phyloP scores from a whole-genome alignment of 805 yeast species.

The Ogataea salicorniae region DNA sequence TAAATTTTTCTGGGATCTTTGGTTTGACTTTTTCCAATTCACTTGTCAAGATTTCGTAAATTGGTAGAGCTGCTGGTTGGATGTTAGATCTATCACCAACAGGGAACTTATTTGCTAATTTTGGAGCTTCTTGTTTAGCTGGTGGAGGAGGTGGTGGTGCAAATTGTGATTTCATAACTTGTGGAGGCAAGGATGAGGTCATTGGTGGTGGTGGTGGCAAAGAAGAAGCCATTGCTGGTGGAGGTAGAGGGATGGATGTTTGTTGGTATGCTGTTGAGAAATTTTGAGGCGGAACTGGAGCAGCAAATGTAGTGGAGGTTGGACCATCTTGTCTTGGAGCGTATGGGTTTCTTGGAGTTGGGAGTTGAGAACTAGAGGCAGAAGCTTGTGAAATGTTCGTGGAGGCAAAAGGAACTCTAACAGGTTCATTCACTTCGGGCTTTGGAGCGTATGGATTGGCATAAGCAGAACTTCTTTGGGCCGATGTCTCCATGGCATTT shows the following conservation, averaged over 20 bases:
- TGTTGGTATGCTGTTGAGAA: background rate
- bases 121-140: constrained; percentile 11
- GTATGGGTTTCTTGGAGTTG: constrained; percentile 26
- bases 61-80: constrained; percentile 51
- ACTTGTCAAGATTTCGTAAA: constrained; percentile 50
- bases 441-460: constrained; percentile 35
- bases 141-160: constrained; percentile 15
- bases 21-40: constrained; percentile 64
- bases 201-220: constrained; percentile 15
- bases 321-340: constrained; percentile 32
- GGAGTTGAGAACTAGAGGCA: constrained; percentile 13
- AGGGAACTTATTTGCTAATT: constrained; percentile 33
- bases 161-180: constrained; percentile 3
- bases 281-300: background rate
- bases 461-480: constrained; percentile 11
- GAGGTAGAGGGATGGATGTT: constrained; percentile 18
- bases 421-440: constrained; percentile 20
- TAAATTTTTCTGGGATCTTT: constrained; percentile 65
- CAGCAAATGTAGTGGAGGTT: background rate
- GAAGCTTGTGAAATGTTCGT: constrained; percentile 15
- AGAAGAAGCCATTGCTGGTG: constrained; percentile 15
- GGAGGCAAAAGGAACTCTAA: constrained; percentile 23
- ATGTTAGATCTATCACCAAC: constrained; percentile 67
- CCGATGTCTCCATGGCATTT: constrained; percentile 19
- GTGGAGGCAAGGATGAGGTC: constrained; percentile 10